A percentile compares a stretch with the other conserved stretches of the same genome.
Conservation (phyloP, 2,329 filamentous ascomycete genomes). For the Diplodia scrobiculata region DNA sequence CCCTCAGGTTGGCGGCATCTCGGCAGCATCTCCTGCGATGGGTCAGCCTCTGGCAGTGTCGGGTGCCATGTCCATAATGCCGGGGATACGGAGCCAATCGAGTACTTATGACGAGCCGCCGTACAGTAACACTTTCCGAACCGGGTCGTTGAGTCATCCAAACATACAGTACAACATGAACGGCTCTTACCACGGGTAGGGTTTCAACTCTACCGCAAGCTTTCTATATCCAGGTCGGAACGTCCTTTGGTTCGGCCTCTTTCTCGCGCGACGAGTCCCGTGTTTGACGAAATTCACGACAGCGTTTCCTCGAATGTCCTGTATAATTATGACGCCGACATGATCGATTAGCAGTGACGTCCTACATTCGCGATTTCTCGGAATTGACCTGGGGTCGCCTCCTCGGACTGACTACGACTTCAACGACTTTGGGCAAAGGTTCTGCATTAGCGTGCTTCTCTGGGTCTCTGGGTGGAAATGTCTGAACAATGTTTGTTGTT, state of each 20-base stretch:
- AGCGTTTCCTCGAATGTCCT: conserved; percentile 16
- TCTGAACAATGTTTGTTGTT: conserved; percentile 20
- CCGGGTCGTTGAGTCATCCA: conserved; percentile 22
- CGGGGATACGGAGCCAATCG: conserved; percentile 21
- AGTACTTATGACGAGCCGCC: conserved; percentile 15
- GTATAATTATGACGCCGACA: conserved; percentile 26
- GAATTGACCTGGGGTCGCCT: neutral
- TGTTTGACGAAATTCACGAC: conserved; percentile 22
- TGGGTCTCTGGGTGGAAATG: conserved; percentile 12
- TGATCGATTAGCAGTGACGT: conserved; percentile 20
- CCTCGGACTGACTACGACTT: conserved; percentile 8
- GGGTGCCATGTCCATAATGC: conserved; percentile 15
- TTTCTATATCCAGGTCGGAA: conserved; percentile 8
- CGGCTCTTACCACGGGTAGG: conserved; percentile 17
- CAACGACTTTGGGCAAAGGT: conserved; percentile 18
- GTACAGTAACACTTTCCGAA: conserved; percentile 23
- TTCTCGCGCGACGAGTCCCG: conserved; percentile 7
- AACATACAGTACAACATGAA: conserved; percentile 26
- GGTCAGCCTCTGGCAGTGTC: conserved; percentile 10
- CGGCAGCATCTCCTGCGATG: conserved; percentile 21
- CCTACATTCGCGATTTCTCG: conserved; percentile 15
- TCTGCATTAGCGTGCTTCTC: conserved; percentile 20
- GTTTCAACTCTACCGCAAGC: conserved; percentile 1
- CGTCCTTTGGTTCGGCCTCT: conserved; percentile 3
- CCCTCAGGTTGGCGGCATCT: conserved; percentile 22